Evolutionary conservation across 768 basidiomycete genomes (phyloP).

Genomic region (Suillus plorans): DNA sequence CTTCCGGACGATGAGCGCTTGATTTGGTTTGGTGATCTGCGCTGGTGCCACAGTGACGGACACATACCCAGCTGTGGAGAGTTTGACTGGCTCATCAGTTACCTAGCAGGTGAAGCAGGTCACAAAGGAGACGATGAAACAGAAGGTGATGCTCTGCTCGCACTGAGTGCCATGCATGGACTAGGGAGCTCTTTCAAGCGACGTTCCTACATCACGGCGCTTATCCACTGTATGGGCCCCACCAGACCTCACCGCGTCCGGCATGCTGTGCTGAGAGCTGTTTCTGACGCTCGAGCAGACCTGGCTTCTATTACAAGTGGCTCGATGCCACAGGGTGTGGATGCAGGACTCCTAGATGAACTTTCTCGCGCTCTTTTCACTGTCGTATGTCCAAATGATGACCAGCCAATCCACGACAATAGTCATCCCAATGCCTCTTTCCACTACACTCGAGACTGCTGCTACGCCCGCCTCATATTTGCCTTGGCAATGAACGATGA

Average conservation of each 20-base stretch:
- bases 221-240: neutral
- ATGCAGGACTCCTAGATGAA: neutral
- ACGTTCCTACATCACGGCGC: neutral
- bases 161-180: neutral
- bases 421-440: neutral
- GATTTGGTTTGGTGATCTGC: neutral
- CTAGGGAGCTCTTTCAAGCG: neutral
- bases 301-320: neutral
- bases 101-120: neutral
- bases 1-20: neutral
- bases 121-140: neutral
- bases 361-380: neutral
- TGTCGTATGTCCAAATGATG: neutral
- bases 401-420: neutral
- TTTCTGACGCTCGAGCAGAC: neutral
- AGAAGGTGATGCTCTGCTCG: neutral
- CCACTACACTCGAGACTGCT: neutral
- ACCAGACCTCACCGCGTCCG: neutral
- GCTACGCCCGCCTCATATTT: no score
- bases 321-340: neutral
- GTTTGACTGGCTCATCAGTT: neutral
- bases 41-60: neutral
- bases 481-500: no score
- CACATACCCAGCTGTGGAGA: neutral
- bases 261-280: neutral